Base-by-base conservation (phyloP, 163 green algal species). In the Prototheca cutis region DNA sequence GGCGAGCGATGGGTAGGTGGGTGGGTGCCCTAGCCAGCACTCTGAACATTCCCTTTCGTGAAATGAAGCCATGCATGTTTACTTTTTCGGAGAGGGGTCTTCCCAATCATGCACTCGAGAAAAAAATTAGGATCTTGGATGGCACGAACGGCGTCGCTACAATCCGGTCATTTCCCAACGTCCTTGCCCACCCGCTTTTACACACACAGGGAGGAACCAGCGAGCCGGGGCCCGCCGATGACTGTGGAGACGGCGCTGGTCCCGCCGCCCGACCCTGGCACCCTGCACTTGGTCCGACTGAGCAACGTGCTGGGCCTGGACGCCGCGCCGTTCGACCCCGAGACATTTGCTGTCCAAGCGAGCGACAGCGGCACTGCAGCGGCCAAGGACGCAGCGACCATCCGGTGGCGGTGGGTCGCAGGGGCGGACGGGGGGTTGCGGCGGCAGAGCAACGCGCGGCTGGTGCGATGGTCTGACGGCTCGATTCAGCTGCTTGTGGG, bases 381-480 rank as follows among this genome's bases (percentile, higher is more conserved):
- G 66, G 3, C 36, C 72, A 36, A 48, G 21, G 49, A 56, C 49
- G 13, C 25, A 5, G 45, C 52, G 10, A 58, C 52, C 17, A 23
- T 40, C 6, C 29, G 69, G 6, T 77, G 67, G 67, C 62, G 71
- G 6, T 75, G 49, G 53, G 48, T 6, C 8, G 24, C 28, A n/a
- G 55, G 48, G 6, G 39, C 40, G 3, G 60, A 71, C 21, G 75
- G 75, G 4, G 52, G 59, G 29, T n/a, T 30, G 1, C 47, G 72
- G 33, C 62, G 40, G 4, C 68, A 90, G 71, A 84, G 68, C 76
- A 95, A 93, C 61, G 82, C 87, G 7, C 76, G 86, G 27, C 81
- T 94, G 47, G 83, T 95, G 52, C 67, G 78, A n/a, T 97, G 89
- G 89, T 87, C 78, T 5, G 87, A 95, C 55, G 86, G 86, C 55